phyloP scores from a whole-genome alignment of 2,329 filamentous ascomycete species.

The Penicillium expansum region DNA sequence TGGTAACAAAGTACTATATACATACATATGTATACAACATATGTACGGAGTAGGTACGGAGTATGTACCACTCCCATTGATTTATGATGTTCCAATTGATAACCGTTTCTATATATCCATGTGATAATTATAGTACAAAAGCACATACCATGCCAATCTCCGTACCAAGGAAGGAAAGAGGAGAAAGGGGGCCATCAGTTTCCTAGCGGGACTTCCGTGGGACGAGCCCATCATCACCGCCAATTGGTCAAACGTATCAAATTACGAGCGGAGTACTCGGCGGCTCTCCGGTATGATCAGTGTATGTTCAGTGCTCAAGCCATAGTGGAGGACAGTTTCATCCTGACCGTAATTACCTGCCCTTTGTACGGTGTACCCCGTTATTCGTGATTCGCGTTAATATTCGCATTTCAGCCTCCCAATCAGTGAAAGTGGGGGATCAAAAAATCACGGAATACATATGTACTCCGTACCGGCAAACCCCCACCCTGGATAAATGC shows the following conservation, averaged over 20 bases:
- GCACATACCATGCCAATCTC: conserved; percentile 3
- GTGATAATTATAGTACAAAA: conserved; percentile 6
- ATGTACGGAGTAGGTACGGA: no score
- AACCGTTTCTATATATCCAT: not conserved
- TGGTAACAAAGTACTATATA: no score
- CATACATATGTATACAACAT: no score
- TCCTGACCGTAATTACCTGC: not conserved
- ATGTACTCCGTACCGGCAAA: not conserved
- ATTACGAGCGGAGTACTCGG: conserved; percentile 18
- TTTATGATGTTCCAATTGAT: not conserved
- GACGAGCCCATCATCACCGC: not conserved
- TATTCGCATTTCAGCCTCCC: not conserved
- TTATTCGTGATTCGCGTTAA: not conserved
- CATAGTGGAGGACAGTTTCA: not conserved
- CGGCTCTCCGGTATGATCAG: conserved; percentile 19
- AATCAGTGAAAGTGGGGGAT: not conserved
- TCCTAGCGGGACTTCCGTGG: conserved; percentile 1
- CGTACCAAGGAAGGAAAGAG: conserved; percentile 5
- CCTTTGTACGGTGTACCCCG: not conserved
- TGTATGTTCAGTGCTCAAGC: not conserved
- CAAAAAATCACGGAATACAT: not conserved
- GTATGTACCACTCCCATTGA: not conserved
- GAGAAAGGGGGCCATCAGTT: conserved; percentile 4
- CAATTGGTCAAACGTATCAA: conserved; percentile 1
- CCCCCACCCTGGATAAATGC: not conserved